Evolutionary conservation across 1,139 yeast genomes (phyloP), one percentile per base, ranked within the genome.

Genomic region (Sugiyamaella sp.): DNA sequence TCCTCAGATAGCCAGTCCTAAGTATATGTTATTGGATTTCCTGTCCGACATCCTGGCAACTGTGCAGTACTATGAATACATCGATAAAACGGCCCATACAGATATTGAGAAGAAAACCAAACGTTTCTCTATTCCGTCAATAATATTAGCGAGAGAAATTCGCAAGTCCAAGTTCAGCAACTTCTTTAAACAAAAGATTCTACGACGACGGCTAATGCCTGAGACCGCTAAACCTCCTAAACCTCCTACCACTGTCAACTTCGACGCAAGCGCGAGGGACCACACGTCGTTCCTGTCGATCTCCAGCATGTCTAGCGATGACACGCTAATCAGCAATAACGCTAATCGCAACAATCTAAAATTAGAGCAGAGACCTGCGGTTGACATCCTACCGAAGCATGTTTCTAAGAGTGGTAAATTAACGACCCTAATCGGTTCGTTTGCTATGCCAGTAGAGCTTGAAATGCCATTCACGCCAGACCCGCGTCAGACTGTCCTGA

Each of bases 401-500:
- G 4, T 50, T 29, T 20, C 49, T 6, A 33, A 43, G 20, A 38
- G 42, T 35, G 22, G 37, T 22, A 16, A 19, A 22, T 17, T 49
- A 22, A 16, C 39, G n/a, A 17, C 37, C 6, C 14, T 41, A 8
- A 33, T 35, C 2, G 40, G 25, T 16, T n/a, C 27, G 3, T 32
- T 42, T 2, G n/a, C 25, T 22, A 25, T 35, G 14, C 41, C 47
- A 16, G 16, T 10, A 10, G 47, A 42, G 4, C 25, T 19, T 8
- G 46, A 51, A 3, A 21, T 47, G 37, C 45, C 44, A 5, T 37
- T 20, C 12, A 14, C 14, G 16, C 46, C 53, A 3, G 53, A 51
- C 20, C 53, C 53, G 6, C 35, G 22, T 20, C 41, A 51, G 25
- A 51, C 42, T 16, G 46, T 45, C 14, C 32, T 45, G 12, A 48